Base-by-base conservation (phyloP, 169 alveolate genomes). In the Amoebophrya sp. region DNA sequence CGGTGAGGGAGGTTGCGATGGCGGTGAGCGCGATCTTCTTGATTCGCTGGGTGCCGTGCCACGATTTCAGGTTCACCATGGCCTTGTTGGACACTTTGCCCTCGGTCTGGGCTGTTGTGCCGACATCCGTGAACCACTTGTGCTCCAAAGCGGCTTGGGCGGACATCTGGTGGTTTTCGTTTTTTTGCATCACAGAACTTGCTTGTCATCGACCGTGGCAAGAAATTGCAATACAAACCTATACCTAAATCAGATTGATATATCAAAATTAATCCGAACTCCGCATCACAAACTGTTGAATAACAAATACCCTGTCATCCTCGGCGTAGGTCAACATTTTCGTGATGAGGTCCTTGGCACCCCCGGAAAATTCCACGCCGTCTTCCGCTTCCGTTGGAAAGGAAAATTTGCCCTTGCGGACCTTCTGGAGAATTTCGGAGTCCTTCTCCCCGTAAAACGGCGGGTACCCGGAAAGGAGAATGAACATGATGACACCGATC, bases 401-500 rank as follows among this genome's bases (percentile, higher is more conserved):
- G n/a, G 95, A 93, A 92, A 92, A 96, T 88, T 95, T 91, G 32
- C 98, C 99, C 39, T 93, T 93, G 92, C 94, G 95, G 40, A 98
- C 98, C 90, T 94, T 96, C 66, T 7, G 29, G 66, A 97, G 93
- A 83, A 97, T 97, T 25, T 66, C 88, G 88, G 39, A 0, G 33
- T 66, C 98, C 0, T 96, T 95, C 89, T 96, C 97, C 0, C 98
- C 98, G 41, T 95, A 94, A 90, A 97, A 97, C 0, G 98, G 97
- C 32, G 97, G 97, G 90, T 95, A 94, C 23, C 98, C 98, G 92
- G 97, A 96, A 3, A 96, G 95, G 23, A 96, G 93, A 41, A 95
- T 95, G 94, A 93, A 96, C 91, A 97, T 92, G 41, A 97, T 97
- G n/a, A 97, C 98, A 23, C 99, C 98, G 83, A 97, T 96, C 66